Evolutionary conservation across 352 stramenopile genomes (phyloP), one percentile per base, ranked within the genome.

Genomic region (Pythium dissimile): DNA sequence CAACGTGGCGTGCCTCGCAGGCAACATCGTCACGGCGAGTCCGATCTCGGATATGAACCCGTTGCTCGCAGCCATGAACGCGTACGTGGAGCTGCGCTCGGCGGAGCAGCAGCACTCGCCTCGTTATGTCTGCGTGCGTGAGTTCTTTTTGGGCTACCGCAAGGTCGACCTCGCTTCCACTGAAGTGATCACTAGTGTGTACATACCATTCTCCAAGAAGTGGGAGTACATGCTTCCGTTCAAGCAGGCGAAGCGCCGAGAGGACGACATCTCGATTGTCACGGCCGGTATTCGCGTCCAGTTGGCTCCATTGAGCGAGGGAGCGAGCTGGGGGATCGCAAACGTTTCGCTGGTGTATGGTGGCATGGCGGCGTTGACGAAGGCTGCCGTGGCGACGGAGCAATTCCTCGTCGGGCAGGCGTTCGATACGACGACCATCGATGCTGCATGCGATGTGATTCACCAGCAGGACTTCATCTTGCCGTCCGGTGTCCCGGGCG

Each of bases 41-140:
- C 96, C 96, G 8, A 99, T 98, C 61, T 98, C 88, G 18, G 96
- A 99, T 66, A 98, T 99, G 94, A 98, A 98, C 66, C 95, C 96
- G 5, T 64, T 98, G 20, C 76, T 99, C n/a, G 80, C 87, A 24
- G 76, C 80, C 1, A 91, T 96, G 81, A 83, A 86, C 68, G 73
- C 80, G 49, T 84, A 77, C 20, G 71, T 94, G 7, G 77, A 92
- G 30, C 54, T 94, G 23, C 71, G 67, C 37, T 84, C 69, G 1
- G 45, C 59, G 0, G 54, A 56, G 3, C 15, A 27, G 21, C 56
- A 63, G 13, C 55, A 1, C 12, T 13, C 55, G 1, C 52, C 63
- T 47, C 71, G 79, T 55, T 83, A 75, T 12, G 69, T 81, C 0
- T 59, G 74, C 10, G 89, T 98, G 12, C 77, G 80, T 3, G 89